A percentile compares a stretch with the other conserved stretches of the same genome.
These are phyloP conservation scores for Candida chilensis DNA, from an alignment of 805 yeast genomes.

Conservation along the genomic window DNA sequence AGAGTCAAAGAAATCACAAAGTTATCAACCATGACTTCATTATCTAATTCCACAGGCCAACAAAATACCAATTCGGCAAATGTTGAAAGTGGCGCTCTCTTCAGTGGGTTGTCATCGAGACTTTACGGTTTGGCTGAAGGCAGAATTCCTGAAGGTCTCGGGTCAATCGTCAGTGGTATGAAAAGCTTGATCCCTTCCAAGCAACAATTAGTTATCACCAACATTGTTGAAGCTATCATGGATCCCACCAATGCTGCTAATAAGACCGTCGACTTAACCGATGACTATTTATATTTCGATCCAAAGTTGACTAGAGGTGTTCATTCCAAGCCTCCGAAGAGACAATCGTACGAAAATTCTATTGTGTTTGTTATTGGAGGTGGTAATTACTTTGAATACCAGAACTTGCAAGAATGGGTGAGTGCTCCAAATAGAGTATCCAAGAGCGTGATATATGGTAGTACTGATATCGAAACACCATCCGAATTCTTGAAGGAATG, in stretches of 20 bases:
- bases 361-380: slow-evolving; percentile 94
- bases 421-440: slow-evolving; percentile 19
- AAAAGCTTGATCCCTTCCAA: slow-evolving; percentile 83
- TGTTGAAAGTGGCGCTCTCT: slow-evolving; percentile 37
- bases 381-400: slow-evolving; percentile 90
- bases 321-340: slow-evolving; percentile 79
- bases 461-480: slow-evolving; percentile 71
- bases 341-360: slow-evolving; percentile 73
- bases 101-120: slow-evolving; percentile 67
- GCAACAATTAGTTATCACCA: slow-evolving; percentile 82
- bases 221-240: slow-evolving; percentile 85
- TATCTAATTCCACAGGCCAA: too few species aligned
- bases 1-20: slow-evolving; percentile 74
- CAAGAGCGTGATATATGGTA: slow-evolving; percentile 74
- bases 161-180: slow-evolving; percentile 79
- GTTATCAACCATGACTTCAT: slow-evolving; percentile 14
- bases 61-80: slow-evolving; percentile 13
- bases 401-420: slow-evolving; percentile 88
- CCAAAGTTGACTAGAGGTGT: slow-evolving; percentile 84
- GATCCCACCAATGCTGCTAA: slow-evolving; percentile 64
- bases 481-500: slow-evolving; percentile 62
- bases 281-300: slow-evolving; percentile 84
- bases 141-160: slow-evolving; percentile 79
- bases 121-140: slow-evolving; percentile 81
- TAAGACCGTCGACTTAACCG: slow-evolving; percentile 64